phyloP scores from a whole-genome alignment of 305 asterid genomes.

The Fraxinus greggii region DNA sequence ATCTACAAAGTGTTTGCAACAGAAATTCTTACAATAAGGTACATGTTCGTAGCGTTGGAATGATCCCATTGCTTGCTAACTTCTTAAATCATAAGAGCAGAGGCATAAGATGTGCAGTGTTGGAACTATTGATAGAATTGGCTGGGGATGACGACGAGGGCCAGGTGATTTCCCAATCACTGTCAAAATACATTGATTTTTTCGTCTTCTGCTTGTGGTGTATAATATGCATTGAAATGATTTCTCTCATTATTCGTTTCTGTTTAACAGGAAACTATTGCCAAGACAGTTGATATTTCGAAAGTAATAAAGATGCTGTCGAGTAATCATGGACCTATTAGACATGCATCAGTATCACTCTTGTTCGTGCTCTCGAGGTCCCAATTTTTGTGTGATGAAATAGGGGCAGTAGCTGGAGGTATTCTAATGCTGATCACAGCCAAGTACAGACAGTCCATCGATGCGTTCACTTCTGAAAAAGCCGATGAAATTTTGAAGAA shows the following conservation, averaged over 20 bases:
- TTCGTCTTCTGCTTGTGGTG: neutral
- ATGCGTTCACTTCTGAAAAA: slow-evolving; percentile 51
- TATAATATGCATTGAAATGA: neutral
- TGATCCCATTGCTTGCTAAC: slow-evolving; percentile 56
- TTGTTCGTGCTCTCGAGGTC: slow-evolving; percentile 58
- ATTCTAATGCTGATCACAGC: slow-evolving; percentile 65
- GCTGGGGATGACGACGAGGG: slow-evolving; percentile 68
- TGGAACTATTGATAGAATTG: slow-evolving; percentile 51
- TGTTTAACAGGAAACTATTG: slow-evolving; percentile 50
- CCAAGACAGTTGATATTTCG: slow-evolving; percentile 43
- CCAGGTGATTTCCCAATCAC: slow-evolving; percentile 34
- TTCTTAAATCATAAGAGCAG: slow-evolving; percentile 55
- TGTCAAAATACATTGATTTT: neutral
- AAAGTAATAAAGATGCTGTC: slow-evolving; percentile 56
- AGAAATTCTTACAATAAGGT: slow-evolving; percentile 50
- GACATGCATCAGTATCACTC: slow-evolving; percentile 54
- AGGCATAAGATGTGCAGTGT: slow-evolving; percentile 41
- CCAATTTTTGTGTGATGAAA: slow-evolving; percentile 36
- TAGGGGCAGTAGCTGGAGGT: slow-evolving; percentile 59
- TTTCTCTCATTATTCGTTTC: neutral
- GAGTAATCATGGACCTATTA: slow-evolving; percentile 53
- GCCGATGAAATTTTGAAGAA: slow-evolving; percentile 59
- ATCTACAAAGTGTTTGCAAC: slow-evolving; percentile 49
- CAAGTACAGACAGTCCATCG: slow-evolving; percentile 50
- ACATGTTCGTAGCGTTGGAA: slow-evolving; percentile 55